A percentile compares a stretch with the other conserved stretches of the same genome.
Evolutionary conservation across 2,329 filamentous ascomycete species (phyloP).

Genomic region (Colletotrichum somersetense): DNA sequence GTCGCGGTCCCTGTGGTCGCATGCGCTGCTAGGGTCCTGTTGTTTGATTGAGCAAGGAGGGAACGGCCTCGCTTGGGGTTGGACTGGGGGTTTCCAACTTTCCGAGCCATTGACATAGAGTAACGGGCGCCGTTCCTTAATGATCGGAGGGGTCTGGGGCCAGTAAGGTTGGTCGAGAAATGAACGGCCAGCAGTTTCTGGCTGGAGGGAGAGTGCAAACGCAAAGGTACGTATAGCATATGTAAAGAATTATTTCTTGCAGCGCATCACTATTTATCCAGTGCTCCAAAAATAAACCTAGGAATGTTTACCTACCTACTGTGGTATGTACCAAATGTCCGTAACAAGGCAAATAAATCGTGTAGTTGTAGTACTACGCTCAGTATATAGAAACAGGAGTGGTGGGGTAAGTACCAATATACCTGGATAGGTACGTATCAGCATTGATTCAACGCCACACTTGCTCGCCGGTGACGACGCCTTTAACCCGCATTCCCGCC

Average conservation of each 20-base stretch:
- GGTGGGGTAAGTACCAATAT: background rate
- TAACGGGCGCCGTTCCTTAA: constrained; percentile 34
- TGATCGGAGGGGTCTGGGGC: background rate
- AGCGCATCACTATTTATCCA: background rate
- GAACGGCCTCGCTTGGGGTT: background rate
- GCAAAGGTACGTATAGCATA: background rate
- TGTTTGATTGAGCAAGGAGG: constrained; percentile 27
- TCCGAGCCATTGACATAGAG: constrained; percentile 38
- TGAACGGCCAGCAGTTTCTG: background rate
- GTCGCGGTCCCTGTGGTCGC: too few species aligned
- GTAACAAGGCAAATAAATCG: too few species aligned
- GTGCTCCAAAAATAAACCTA: constrained; percentile 35
- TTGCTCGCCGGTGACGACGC: constrained; percentile 35
- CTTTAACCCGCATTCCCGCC: constrained; percentile 8
- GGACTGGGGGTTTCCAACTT: background rate
- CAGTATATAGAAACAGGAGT: background rate
- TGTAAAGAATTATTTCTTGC: background rate
- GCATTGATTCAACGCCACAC: constrained; percentile 30
- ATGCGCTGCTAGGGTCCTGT: constrained; percentile 33
- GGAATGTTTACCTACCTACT: background rate
- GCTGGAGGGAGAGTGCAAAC: background rate
- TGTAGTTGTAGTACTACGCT: too few species aligned
- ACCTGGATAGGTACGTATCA: background rate
- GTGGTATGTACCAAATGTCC: background rate
- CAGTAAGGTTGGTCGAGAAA: background rate